Evolutionary conservation across 768 basidiomycete species (phyloP).

Genomic region (Coprinellus micaceus): DNA sequence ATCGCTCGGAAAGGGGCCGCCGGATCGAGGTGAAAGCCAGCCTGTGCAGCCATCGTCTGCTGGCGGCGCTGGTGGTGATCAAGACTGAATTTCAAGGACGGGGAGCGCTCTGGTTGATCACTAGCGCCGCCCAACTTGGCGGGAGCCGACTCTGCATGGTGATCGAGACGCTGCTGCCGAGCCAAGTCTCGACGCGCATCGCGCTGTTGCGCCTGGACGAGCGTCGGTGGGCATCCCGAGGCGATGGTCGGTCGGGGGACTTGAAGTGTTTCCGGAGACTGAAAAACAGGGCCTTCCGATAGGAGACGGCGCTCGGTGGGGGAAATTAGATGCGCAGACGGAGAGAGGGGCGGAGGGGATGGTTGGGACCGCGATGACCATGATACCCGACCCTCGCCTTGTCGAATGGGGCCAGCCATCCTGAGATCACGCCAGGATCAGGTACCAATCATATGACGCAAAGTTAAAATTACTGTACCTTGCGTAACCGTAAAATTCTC

Average conservation of each 20-base stretch:
- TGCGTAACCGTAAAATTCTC: slow-evolving; percentile 93
- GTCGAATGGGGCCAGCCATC: slow-evolving; percentile 66
- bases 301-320: background rate
- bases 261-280: background rate
- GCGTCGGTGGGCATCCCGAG: too few relatives aligned
- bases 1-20: slow-evolving; percentile 38
- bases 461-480: slow-evolving; percentile 43
- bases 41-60: background rate
- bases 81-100: slow-evolving; percentile 27
- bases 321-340: background rate
- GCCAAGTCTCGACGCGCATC: too few relatives aligned
- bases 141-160: slow-evolving; percentile 44
- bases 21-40: slow-evolving; percentile 36
- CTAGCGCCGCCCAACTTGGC: slow-evolving; percentile 42
- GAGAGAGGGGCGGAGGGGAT: slow-evolving; percentile 16
- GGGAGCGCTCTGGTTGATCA: slow-evolving; percentile 25
- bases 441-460: background rate
- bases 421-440: slow-evolving; percentile 31
- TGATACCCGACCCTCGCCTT: slow-evolving; percentile 45
- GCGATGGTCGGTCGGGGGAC: too few relatives aligned
- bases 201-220: too few relatives aligned
- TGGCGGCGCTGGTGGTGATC: slow-evolving; percentile 19
- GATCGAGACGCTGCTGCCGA: background rate
- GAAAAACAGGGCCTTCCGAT: slow-evolving; percentile 3
- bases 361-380: slow-evolving; percentile 50